Conservation (phyloP, 306 rosid genomes). For the Lathyrus tuberosus region DNA sequence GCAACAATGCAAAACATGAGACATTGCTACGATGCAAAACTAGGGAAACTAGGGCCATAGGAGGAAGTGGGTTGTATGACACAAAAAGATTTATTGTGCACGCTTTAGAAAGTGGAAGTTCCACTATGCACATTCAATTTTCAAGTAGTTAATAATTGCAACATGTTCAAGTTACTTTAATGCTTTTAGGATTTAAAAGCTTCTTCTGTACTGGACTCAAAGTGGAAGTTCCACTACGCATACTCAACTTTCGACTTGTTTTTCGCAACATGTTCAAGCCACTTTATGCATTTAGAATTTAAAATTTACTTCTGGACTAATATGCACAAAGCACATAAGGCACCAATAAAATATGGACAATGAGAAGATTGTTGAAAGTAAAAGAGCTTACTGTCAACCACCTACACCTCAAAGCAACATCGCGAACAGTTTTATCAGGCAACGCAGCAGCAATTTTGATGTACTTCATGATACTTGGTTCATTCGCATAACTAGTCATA, state of each 20-base stretch:
- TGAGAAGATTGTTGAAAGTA: constrained; percentile 35
- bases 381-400: constrained; percentile 90
- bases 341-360: constrained; percentile 22
- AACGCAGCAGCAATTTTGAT: constrained; percentile 90
- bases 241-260: constrained; percentile 8
- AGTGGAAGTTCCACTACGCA: constrained; percentile 25
- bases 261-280: neutral
- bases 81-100: constrained; percentile 22
- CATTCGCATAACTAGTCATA: constrained; percentile 69
- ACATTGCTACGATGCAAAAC: constrained; percentile 11
- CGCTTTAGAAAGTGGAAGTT: constrained; percentile 22
- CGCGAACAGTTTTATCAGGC: constrained; percentile 96
- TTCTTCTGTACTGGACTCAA: constrained; percentile 24
- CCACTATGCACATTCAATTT: constrained; percentile 25
- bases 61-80: neutral
- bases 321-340: constrained; percentile 8
- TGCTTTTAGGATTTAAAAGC: neutral
- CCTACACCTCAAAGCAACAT: constrained; percentile 99
- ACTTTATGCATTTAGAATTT: neutral
- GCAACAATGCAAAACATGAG: constrained; percentile 30
- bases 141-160: constrained; percentile 9
- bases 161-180: constrained; percentile 18
- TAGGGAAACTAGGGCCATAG: constrained; percentile 3
- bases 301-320: neutral
- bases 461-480: constrained; percentile 91